phyloP scores from a whole-genome alignment of 1,284 basidiomycete species.

The Fomitopsis schrenkii region DNA sequence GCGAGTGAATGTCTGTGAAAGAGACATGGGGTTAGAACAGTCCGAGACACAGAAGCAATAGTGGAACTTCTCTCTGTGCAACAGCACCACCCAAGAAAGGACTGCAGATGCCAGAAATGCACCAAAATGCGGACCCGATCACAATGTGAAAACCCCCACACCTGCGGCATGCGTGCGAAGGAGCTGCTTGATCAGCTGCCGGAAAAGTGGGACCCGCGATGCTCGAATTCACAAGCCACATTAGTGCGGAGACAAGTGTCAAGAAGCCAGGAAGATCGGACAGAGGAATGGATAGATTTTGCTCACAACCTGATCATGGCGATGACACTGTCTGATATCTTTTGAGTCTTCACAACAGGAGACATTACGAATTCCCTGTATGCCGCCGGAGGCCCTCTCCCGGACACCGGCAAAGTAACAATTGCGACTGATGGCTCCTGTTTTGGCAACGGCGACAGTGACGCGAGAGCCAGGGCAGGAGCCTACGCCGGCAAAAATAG shows the following conservation, averaged over 20 bases:
- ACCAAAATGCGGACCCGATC: not conserved
- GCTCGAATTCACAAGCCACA: too few species aligned
- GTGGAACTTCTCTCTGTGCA: too few species aligned
- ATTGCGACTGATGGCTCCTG: not conserved
- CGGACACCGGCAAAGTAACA: not conserved
- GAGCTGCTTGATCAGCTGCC: not conserved
- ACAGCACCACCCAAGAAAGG: too few species aligned
- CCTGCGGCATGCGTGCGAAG: not conserved
- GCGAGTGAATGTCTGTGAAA: not conserved
- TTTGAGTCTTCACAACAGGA: not conserved
- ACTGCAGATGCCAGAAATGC: not conserved
- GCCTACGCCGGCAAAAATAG: not conserved
- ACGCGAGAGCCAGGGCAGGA: not conserved
- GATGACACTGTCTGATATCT: not conserved
- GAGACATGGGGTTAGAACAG: not conserved
- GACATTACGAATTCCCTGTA: not conserved
- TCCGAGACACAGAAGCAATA: not conserved
- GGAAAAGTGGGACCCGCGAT: slow-evolving; percentile 10
- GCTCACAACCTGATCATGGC: too few species aligned
- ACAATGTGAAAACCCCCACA: not conserved
- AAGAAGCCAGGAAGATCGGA: not conserved
- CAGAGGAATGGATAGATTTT: slow-evolving; percentile 2
- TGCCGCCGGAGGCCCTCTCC: not conserved
- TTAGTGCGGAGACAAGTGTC: too few species aligned
- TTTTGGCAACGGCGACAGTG: not conserved